Evolutionary conservation across 2,329 filamentous ascomycete species (phyloP), one percentile per base, ranked within the genome.

Genomic region (Alternaria ventricosa): DNA sequence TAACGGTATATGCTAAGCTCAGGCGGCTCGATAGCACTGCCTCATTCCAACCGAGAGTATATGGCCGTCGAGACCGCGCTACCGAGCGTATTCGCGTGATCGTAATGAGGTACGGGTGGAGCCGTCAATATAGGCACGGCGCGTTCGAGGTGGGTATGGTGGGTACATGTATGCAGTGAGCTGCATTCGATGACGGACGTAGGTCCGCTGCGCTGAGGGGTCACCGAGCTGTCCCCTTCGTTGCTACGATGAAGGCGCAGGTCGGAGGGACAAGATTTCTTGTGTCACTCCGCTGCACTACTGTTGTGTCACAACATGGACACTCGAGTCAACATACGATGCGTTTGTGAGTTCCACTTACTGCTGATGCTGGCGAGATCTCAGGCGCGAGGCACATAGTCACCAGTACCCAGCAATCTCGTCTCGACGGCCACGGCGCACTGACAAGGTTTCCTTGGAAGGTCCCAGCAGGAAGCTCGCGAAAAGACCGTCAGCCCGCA

Each of bases 91-190:
- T 45, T 59, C 44, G 60, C 27, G 28, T 33, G 28, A n/a, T 43
- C 36, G 30, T 59, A 25, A 55, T 59, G 28, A 43, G 30, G 47
- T 30, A 49, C 60, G 60, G 49, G 30, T 62, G 51, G 51, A 50
- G 60, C 55, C 55, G 36, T 57, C 46, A 49, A 57, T 30, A 46
- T 28, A 18, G 55, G 49, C 36, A 54, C 27, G 44, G 58, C 30
- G 55, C 20, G 43, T 57, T 57, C 43, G 55, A 36, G 55, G 60
- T 46, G 36, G 60, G 45, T 36, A 43, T 28, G 49, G 55, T 57
- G 60, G 56, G 22, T 62, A 62, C 50, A 36, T 47, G 49, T 44
- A 23, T 54, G 41, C 57, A 47, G 55, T 59, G 49, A 53, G 58
- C 18, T 54, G 55, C 33, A 47, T 62, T 55, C 25, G 55, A 43